Evolutionary conservation across 2,329 filamentous ascomycete genomes (phyloP), one percentile per base, ranked within the genome.

Genomic region (Thelonectria discophora): DNA sequence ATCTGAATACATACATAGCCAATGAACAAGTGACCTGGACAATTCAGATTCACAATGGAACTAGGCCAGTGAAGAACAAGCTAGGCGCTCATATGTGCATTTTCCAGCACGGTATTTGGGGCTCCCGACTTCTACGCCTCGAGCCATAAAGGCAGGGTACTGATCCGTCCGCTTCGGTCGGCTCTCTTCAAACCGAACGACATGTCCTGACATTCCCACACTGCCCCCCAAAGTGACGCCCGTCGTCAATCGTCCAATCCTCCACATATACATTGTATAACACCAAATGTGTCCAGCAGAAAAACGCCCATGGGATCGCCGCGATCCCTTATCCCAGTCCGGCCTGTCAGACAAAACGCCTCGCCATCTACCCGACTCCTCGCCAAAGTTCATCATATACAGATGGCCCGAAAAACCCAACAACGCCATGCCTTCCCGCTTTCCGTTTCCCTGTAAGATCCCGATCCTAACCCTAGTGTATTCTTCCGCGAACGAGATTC

Each of bases 41-140:
- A 5, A 9, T 10, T 7, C 2, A 30, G 8, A 30, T 10, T 30
- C 27, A 8, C 27, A 30, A 30, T 6, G 5, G 27, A 30, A 30
- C 27, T 8, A 30, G 27, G 21, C 21, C 21, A 49, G 21, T 40
- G 3, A 24, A 40, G 4, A 12, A 42, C 55, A 4, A 24, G 24
- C 24, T 49, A 61, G 66, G 63, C 65, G 67, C 64, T 47, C 52
- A 71, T 70, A 55, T 48, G 69, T 71, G 69, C 69, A 37, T 72
- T 72, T 72, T 72, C 53, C 69, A 72, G 69, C 69, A 72, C 69
- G 48, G 40, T 65, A 67, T 69, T 71, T 27, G 64, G 62, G 63
- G 64, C 69, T 72, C 65, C 27, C 48, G 67, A 69, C 69, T 70
- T 49, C 66, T 69, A 71, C 63, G 69, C 60, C 69, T 68, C 62